A percentile compares a stretch with the other conserved stretches of the same genome.
Evolutionary conservation across 192 early-diverging fungal species (phyloP).

Genomic region (Thoreauomyces humboldtii): DNA sequence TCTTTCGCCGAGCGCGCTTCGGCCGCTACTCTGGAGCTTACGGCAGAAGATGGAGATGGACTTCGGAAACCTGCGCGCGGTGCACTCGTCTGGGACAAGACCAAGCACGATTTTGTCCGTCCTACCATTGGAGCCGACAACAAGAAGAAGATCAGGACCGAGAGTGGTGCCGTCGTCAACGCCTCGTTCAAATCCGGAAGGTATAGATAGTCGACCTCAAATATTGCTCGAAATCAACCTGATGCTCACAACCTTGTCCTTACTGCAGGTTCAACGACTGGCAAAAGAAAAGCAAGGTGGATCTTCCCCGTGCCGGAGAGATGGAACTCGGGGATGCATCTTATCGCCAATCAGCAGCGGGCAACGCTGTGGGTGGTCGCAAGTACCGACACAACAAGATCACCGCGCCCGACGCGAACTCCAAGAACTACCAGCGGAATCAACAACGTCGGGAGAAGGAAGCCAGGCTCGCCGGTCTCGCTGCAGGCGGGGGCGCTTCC

Average conservation of each 20-base stretch:
- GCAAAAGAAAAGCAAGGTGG: conserved; percentile 83
- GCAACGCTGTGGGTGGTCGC: conserved; percentile 10
- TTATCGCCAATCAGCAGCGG: conserved; percentile 33
- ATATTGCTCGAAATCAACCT: too few species aligned
- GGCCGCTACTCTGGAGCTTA: conserved; percentile 70
- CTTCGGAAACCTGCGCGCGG: conserved; percentile 52
- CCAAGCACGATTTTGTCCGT: conserved; percentile 91
- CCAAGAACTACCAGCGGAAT: conserved; percentile 38
- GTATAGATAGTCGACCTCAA: too few species aligned
- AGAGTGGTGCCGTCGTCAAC: conserved; percentile 84
- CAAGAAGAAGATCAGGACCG: conserved; percentile 90
- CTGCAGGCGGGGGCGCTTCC: neutral
- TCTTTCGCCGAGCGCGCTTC: conserved; percentile 82
- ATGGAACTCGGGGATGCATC: conserved; percentile 64
- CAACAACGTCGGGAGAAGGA: conserved; percentile 60
- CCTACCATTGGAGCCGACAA: conserved; percentile 88
- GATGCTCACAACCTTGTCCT: too few species aligned
- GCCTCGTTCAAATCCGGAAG: conserved; percentile 83
- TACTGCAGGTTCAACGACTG: conserved; percentile 74
- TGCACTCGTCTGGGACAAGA: conserved; percentile 83
- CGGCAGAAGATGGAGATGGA: conserved; percentile 77
- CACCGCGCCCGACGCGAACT: conserved; percentile 63
- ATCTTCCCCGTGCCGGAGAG: conserved; percentile 83
- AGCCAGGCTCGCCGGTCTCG: conserved; percentile 30
- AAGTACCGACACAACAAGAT: conserved; percentile 78